Evolutionary conservation across 2,329 filamentous ascomycete species (phyloP), one percentile per base, ranked within the genome.

Genomic region (Colletotrichum acutatum): DNA sequence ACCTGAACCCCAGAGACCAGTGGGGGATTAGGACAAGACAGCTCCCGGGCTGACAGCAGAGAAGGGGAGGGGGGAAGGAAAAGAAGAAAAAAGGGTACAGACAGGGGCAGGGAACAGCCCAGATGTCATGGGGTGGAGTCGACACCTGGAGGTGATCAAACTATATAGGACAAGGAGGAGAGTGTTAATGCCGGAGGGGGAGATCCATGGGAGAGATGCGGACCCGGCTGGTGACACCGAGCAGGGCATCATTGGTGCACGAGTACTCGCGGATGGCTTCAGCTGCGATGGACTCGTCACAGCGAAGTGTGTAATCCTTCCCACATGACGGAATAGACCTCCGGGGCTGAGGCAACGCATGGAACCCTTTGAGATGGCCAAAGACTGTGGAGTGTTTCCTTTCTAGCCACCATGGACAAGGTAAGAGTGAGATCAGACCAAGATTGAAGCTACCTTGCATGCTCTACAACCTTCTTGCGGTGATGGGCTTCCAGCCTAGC

Each of bases 81-180:
- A 66, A 65, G 34, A 56, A 59, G 63, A 24, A 61, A 54, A 53
- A 22, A 65, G 59, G 70, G 59, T 28, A 61, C 34, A 69, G 68
- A 60, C 66, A 71, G 59, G 62, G 71, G 58, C 68, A 74, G 57
- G 66, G 70, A 26, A 72, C 22, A 58, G 49, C 62, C 68, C 63
- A 37, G 68, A 52, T 66, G 49, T 53, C 26, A 57, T 63, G n/a
- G 49, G 57, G 68, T 66, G 70, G 72, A 65, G 70, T 58, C 61
- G 34, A 28, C 26, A 26, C 60, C 46, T 34, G 61, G 70, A 72
- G 64, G 58, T 68, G 68, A 74, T 69, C 68, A 74, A 74, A 74
- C 59, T 74, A 74, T 74, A 74, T 70, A 72, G 60, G 28, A 72
- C 66, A 54, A 60, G 70, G 66, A 72, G 60, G 66, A 61, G 32